Base-by-base conservation (phyloP, 352 stramenopile species). In the Peronospora destructor region DNA sequence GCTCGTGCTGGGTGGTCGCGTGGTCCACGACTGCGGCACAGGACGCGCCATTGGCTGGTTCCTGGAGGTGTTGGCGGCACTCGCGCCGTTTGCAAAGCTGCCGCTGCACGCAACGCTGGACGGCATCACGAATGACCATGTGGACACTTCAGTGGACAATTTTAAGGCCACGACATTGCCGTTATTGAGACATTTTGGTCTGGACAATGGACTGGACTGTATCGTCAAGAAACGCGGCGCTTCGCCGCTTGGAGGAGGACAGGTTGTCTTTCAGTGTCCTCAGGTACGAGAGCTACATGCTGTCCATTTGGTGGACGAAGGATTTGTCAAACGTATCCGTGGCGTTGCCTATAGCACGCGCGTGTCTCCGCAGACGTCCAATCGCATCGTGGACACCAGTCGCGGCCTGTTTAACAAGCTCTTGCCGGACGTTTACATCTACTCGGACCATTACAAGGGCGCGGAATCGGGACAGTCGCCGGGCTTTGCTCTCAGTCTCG, bases 351-450 rank as follows among this genome's bases (percentile, higher is more conserved):
- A 98, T 61, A 97, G 84, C 48, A 98, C 95, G 52, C 91, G 95
- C 21, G 90, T 99, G 46, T 98, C 96, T 16, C 97, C 97, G 3
- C 95, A 97, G 51, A 97, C 94, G 32, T 92, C 95, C 23, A 98
- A 98, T 55, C 85, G 97, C 34, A 97, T 99, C 40, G 96, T 98
- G 17, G 96, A 98, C 59, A 91, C 91, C 1, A 94, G 78, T 56
- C 78, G 89, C n/a, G 96, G 91, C 2, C 65, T 99, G 4, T 97
- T 99, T 55, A 98, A 99, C 66, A 80, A 96, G 55, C 82, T 99
- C 32, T 64, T 99, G 19, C 95, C 97, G 0, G 97, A 99, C 64
- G 96, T 99, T 37, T 99, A 98, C 82, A 99, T 99, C 57, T 96
- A 98, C 71, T 99, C 96, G 28, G 97, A 99, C 73, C 95, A 98